phyloP scores from a whole-genome alignment of 441 rosid species.

The Melastoma candidum region DNA sequence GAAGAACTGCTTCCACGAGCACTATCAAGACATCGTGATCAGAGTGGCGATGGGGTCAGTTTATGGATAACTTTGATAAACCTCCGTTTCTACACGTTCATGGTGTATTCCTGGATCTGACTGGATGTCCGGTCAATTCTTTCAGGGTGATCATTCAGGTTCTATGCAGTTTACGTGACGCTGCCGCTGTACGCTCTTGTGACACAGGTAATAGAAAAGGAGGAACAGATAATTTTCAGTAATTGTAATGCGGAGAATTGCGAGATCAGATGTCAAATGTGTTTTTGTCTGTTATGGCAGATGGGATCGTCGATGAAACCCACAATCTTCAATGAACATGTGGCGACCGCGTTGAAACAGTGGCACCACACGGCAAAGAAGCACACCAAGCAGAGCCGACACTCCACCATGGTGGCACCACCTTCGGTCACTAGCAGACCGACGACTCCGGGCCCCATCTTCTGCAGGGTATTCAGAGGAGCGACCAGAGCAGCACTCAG shows the following conservation, averaged over 20 bases:
- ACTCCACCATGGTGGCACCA: background rate
- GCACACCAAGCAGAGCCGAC: slow-evolving; percentile 13
- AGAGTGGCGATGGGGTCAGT: slow-evolving; percentile 13
- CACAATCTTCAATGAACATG: slow-evolving; percentile 13
- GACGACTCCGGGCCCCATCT: slow-evolving; percentile 3
- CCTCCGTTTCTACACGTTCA: no score
- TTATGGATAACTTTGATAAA: background rate
- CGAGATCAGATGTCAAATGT: background rate
- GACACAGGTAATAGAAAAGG: slow-evolving; percentile 5
- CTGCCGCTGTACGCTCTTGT: slow-evolving; percentile 17
- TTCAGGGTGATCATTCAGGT: slow-evolving; percentile 10
- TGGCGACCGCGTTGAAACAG: slow-evolving; percentile 3
- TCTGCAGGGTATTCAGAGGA: slow-evolving; percentile 1
- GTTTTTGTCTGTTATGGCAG: background rate
- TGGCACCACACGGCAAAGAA: slow-evolving; percentile 13
- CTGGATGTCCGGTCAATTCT: background rate
- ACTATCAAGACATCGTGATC: slow-evolving; percentile 9
- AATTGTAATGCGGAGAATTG: background rate
- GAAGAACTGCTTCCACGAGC: slow-evolving; percentile 14
- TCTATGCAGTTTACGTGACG: slow-evolving; percentile 16
- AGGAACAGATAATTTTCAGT: background rate
- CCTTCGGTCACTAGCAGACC: slow-evolving; percentile 7
- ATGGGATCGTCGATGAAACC: slow-evolving; percentile 15
- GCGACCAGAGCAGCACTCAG: background rate
- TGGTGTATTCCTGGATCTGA: no score